phyloP scores from a whole-genome alignment of 1,139 yeast genomes.

The Kurtzmaniella quercitrusa region DNA sequence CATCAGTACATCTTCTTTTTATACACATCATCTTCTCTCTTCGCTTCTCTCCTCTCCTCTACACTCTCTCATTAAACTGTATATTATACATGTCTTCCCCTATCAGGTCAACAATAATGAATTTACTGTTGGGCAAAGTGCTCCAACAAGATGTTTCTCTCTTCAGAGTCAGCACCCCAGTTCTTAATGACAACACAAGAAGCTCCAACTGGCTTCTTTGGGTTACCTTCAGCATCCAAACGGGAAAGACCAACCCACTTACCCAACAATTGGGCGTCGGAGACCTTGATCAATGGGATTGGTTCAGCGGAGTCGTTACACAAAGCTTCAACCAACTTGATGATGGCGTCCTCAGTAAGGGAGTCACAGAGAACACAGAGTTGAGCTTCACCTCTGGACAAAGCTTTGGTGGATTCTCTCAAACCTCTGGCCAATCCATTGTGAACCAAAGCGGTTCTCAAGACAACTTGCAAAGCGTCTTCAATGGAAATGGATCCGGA shows the following conservation, averaged over 20 bases:
- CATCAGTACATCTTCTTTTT: too few species aligned
- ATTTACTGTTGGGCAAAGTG: slow-evolving; percentile 87
- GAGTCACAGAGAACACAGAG: slow-evolving; percentile 97
- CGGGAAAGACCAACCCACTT: slow-evolving; percentile 99
- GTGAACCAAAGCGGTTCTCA: slow-evolving; percentile 96
- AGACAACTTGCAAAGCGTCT: slow-evolving; percentile 97
- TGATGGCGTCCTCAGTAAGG: slow-evolving; percentile 96
- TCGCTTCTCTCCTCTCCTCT: slow-evolving; percentile 6
- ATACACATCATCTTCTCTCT: slow-evolving; percentile 19
- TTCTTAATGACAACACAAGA: slow-evolving; percentile 98
- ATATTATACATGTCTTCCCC: not conserved
- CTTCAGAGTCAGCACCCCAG: slow-evolving; percentile 99
- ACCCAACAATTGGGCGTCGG: slow-evolving; percentile 99
- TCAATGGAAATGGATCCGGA: slow-evolving; percentile 91
- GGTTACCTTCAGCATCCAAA: slow-evolving; percentile 99
- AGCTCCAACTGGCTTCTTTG: slow-evolving; percentile 99
- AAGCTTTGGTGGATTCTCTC: slow-evolving; percentile 99
- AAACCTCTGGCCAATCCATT: slow-evolving; percentile 99
- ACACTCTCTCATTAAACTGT: not conserved
- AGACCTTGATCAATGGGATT: slow-evolving; percentile 97
- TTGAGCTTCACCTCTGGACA: slow-evolving; percentile 96
- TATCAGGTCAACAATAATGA: slow-evolving; percentile 8
- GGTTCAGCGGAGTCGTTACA: slow-evolving; percentile 97
- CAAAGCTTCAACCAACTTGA: slow-evolving; percentile 98
- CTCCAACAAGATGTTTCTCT: slow-evolving; percentile 94